phyloP scores from a whole-genome alignment of 2,329 filamentous ascomycete species.

The Xylariaceae sp. region DNA sequence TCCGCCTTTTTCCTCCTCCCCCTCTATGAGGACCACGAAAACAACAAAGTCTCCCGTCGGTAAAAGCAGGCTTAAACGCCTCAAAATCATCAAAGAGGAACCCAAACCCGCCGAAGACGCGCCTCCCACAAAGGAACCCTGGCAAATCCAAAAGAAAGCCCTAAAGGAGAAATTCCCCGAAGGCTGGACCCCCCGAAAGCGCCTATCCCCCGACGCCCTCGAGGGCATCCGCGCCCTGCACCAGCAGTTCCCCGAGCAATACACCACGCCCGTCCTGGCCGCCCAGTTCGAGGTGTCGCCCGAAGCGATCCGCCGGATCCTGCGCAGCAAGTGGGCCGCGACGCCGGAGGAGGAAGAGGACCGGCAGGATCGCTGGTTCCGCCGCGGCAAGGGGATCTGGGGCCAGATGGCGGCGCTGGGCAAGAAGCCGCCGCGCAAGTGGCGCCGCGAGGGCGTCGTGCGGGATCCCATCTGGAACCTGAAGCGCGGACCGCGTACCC shows the following conservation, averaged over 20 bases:
- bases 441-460: conserved; percentile 52
- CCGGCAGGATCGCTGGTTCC: conserved; percentile 58
- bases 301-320: conserved; percentile 81
- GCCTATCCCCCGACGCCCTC: conserved; percentile 85
- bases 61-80: conserved; percentile 18
- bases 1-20: neutral
- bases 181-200: conserved; percentile 79
- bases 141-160: conserved; percentile 73
- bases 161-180: conserved; percentile 74
- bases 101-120: conserved; percentile 7
- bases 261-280: conserved; percentile 70
- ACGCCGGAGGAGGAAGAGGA: conserved; percentile 50
- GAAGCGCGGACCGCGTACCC: conserved; percentile 20
- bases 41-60: conserved; percentile 9
- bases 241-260: conserved; percentile 69
- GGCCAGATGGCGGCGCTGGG: conserved; percentile 55
- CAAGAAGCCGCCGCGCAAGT: conserved; percentile 56
- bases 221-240: conserved; percentile 86
- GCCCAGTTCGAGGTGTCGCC: conserved; percentile 79
- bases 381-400: conserved; percentile 58
- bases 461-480: conserved; percentile 40
- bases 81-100: conserved; percentile 20
- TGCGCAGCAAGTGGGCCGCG: conserved; percentile 74
- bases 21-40: neutral
- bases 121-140: conserved; percentile 42